Percentiles rank a stretch among this genome's conserved stretches.
Conservation (phyloP, 2,329 filamentous ascomycete genomes). For the Rhynchosporium secalis region DNA sequence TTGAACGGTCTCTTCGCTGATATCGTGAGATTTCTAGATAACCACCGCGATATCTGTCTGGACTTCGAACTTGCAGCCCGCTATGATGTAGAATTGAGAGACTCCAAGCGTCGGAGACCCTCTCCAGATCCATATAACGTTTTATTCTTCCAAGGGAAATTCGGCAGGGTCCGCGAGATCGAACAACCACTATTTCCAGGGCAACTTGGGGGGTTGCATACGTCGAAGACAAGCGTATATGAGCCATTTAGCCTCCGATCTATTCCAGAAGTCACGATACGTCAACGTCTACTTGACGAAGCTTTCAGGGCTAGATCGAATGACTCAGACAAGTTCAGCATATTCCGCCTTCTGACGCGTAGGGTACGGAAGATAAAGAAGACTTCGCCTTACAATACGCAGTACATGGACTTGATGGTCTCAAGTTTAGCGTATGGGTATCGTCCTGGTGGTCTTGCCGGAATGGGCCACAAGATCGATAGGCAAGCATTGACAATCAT, state of each 20-base stretch:
- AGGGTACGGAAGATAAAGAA: too few species aligned
- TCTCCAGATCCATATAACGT: background rate
- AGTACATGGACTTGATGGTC: background rate
- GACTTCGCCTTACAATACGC: background rate
- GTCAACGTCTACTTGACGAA: conserved; percentile 4
- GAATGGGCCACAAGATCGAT: background rate
- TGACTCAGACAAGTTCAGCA: background rate
- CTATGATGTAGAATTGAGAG: background rate
- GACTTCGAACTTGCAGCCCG: background rate
- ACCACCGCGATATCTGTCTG: background rate
- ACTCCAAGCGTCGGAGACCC: background rate
- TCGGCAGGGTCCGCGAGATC: background rate
- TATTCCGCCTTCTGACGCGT: background rate
- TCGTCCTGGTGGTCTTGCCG: background rate
- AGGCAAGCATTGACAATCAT: background rate
- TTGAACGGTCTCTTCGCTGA: background rate
- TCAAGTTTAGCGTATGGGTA: background rate
- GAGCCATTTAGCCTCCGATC: background rate
- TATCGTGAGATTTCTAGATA: background rate
- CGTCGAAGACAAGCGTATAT: background rate
- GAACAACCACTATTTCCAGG: background rate
- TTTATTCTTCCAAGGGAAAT: background rate
- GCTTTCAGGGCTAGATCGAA: background rate
- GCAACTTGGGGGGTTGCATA: too few species aligned
- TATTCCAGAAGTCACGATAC: background rate